A percentile compares a stretch with the other conserved stretches of the same genome.
Conservation (phyloP, 768 basidiomycete genomes). For the Naganishia vishniacii region DNA sequence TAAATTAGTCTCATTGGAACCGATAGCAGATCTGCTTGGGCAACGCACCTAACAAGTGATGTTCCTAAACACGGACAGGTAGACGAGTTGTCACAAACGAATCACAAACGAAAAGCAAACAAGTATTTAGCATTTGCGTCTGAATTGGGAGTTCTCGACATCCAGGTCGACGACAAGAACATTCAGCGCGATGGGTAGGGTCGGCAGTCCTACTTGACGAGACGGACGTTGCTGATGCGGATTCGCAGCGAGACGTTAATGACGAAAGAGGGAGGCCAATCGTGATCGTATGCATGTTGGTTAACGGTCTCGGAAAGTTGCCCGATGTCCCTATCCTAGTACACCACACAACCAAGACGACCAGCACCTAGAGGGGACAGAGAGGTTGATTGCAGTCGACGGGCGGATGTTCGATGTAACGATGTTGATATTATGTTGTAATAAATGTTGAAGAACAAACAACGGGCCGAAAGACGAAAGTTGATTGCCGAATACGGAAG, state of each 20-base stretch:
- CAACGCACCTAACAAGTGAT: slow-evolving; percentile 52
- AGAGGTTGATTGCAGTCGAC: background rate
- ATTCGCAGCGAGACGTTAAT: background rate
- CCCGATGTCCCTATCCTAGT: slow-evolving; percentile 19
- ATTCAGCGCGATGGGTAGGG: background rate
- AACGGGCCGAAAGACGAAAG: slow-evolving; percentile 10
- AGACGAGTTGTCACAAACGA: background rate
- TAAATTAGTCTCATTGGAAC: background rate
- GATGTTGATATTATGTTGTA: background rate
- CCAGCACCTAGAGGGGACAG: background rate
- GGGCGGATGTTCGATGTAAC: background rate
- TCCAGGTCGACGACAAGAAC: background rate
- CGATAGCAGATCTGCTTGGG: slow-evolving; percentile 32
- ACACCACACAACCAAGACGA: background rate
- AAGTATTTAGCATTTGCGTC: slow-evolving; percentile 9
- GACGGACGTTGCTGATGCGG: background rate
- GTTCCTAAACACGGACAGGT: slow-evolving; percentile 43
- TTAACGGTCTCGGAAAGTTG: slow-evolving; percentile 18
- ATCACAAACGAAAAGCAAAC: slow-evolving; percentile 14
- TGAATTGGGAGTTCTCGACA: slow-evolving; percentile 2
- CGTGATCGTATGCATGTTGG: slow-evolving; percentile 18
- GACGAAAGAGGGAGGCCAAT: background rate
- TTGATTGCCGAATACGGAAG: slow-evolving; percentile 30
- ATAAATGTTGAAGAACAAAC: slow-evolving; percentile 14
- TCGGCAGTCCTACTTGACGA: background rate